Conservation (phyloP, 139 green algal species). For the Gonium pectorale region DNA sequence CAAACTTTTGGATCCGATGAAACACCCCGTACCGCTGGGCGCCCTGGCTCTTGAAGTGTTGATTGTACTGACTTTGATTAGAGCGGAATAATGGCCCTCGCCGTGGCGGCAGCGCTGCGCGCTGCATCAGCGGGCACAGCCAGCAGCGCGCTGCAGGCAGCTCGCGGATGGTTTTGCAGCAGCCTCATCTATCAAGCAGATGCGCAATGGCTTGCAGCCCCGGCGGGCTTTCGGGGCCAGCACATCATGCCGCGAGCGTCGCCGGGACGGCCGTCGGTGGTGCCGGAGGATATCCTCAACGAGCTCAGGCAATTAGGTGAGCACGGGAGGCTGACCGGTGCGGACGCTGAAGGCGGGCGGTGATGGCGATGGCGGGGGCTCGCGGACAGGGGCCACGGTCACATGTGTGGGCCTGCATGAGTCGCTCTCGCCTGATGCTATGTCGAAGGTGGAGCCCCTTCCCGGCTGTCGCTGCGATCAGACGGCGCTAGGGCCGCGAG, state of each 20-base stretch:
- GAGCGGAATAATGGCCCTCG: background rate
- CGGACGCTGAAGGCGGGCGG: too few species aligned
- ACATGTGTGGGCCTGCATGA: background rate
- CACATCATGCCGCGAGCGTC: background rate
- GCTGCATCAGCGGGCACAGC: background rate
- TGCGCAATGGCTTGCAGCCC: background rate
- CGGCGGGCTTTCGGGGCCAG: background rate
- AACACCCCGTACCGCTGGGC: too few species aligned
- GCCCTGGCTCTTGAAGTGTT: too few species aligned
- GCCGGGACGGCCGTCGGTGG: background rate
- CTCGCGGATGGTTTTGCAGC: constrained; percentile 14
- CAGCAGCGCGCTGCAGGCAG: background rate
- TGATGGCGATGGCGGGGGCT: too few species aligned
- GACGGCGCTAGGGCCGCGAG: background rate
- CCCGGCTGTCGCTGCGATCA: background rate
- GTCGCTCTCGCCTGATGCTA: background rate
- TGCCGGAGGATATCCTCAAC: constrained; percentile 9
- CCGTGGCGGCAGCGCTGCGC: background rate
- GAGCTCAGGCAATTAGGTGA: constrained; percentile 14
- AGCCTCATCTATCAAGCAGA: background rate
- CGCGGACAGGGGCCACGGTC: too few species aligned
- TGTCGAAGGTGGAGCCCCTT: background rate
- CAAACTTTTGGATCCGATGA: background rate
- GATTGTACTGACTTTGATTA: too few species aligned
- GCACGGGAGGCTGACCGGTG: background rate